Conservation (phyloP, 371 early-diverging fungal species). For the Chytridium lagenaria region DNA sequence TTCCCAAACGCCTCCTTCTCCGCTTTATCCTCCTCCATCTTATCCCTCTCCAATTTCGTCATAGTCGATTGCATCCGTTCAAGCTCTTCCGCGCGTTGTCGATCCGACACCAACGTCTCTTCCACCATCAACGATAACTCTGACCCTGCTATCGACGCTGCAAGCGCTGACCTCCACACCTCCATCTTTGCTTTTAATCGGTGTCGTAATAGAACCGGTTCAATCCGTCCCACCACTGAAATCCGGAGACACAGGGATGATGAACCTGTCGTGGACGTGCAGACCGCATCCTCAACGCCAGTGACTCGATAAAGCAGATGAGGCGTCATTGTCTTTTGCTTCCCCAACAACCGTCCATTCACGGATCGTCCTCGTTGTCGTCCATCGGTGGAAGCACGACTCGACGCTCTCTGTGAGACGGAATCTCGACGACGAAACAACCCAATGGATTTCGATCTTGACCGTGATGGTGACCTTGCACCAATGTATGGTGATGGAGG, state of each 20-base stretch:
- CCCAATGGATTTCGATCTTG: background rate
- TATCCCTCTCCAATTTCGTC: background rate
- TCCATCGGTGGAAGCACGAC: background rate
- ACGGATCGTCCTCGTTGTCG: background rate
- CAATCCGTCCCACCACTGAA: background rate
- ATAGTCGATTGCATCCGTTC: background rate
- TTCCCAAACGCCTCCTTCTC: background rate
- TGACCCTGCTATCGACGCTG: background rate
- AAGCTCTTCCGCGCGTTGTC: background rate
- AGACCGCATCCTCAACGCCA: background rate
- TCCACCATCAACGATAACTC: background rate
- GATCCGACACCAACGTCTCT: background rate
- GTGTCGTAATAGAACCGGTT: background rate
- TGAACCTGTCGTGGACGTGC: background rate
- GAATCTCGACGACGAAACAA: background rate
- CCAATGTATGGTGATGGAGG: too few species aligned
- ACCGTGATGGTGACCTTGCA: background rate
- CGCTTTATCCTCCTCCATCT: background rate
- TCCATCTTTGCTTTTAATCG: constrained; percentile 4
- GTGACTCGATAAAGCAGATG: background rate
- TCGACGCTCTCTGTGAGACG: background rate
- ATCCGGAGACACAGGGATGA: background rate
- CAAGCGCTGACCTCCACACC: constrained; percentile 1
- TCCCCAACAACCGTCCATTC: background rate
- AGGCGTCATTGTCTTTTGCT: background rate